These are phyloP conservation scores for Kluyveromyces dobzhanskii DNA, from an alignment of 805 yeast genomes.

Conservation along the genomic window DNA sequence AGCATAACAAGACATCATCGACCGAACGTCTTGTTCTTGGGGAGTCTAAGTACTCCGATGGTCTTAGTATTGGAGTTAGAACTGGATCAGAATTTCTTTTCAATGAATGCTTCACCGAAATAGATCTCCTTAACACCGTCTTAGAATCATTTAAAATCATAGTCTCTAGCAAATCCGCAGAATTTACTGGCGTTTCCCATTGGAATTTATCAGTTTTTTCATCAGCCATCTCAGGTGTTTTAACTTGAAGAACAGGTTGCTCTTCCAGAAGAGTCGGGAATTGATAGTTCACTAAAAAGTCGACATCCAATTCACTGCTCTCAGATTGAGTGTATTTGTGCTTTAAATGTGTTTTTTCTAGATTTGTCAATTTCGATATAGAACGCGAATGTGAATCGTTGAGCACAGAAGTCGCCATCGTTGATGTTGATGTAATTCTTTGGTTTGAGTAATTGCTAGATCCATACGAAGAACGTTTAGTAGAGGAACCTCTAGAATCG, in stretches of 20 bases:
- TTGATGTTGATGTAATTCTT: constrained; percentile 23
- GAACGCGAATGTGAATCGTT: constrained; percentile 11
- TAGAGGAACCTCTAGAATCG: not conserved
- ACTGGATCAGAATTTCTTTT: constrained; percentile 17
- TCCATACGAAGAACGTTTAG: constrained; percentile 3
- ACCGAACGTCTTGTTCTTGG: constrained; percentile 20
- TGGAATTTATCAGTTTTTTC: constrained; percentile 6
- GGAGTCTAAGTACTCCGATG: constrained; percentile 8
- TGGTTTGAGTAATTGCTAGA: constrained; percentile 2
- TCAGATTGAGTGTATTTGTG: constrained; percentile 13
- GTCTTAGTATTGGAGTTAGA: constrained; percentile 18
- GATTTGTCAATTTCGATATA: constrained; percentile 8
- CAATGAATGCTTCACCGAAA: not conserved
- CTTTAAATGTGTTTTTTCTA: constrained; percentile 14
- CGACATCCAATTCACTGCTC: constrained; percentile 16
- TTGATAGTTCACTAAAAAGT: constrained; percentile 21
- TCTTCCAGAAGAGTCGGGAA: constrained; percentile 26
- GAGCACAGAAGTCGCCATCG: constrained; percentile 23
- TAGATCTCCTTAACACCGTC: not conserved
- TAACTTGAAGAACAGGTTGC: constrained; percentile 10
- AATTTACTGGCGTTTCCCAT: constrained; percentile 10
- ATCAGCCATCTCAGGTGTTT: constrained; percentile 8
- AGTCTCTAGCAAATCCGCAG: constrained; percentile 7
- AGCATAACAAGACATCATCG: constrained; percentile 25
- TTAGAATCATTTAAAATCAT: constrained; percentile 5